These are phyloP conservation scores for Amoeboradix gromovi DNA, from an alignment of 371 early-diverging fungal species.

Conservation along the genomic window DNA sequence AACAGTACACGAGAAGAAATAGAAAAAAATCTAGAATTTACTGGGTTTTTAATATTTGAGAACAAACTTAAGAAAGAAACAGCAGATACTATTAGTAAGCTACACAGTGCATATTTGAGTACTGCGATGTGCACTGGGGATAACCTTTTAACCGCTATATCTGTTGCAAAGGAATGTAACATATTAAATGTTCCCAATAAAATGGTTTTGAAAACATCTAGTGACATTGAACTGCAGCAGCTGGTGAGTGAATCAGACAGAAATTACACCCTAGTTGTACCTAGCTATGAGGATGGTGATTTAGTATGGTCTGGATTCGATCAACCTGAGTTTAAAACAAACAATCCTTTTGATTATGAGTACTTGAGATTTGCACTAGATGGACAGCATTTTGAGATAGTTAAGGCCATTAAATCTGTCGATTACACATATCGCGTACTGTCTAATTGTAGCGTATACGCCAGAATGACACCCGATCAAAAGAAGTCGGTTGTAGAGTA, in stretches of 20 bases:
- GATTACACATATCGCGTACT: neutral
- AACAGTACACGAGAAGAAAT: neutral
- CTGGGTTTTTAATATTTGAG: constrained; percentile 11
- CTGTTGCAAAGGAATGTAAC: constrained; percentile 1
- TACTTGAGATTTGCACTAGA: neutral
- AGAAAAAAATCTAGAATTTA: constrained; percentile 7
- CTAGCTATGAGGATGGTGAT: neutral
- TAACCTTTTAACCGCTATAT: constrained; percentile 8
- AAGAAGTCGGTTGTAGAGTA: constrained; percentile 4
- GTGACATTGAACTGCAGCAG: no score
- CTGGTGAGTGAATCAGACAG: neutral
- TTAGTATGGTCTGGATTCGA: no score
- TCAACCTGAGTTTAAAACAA: no score
- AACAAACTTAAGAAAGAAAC: constrained; percentile 11
- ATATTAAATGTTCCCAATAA: constrained; percentile 1
- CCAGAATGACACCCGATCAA: constrained; percentile 13
- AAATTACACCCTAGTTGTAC: neutral
- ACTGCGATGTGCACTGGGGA: constrained; percentile 15
- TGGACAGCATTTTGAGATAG: neutral
- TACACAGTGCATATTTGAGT: constrained; percentile 8
- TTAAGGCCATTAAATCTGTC: neutral
- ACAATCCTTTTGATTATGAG: neutral
- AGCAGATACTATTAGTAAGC: constrained; percentile 6
- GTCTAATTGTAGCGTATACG: constrained; percentile 9
- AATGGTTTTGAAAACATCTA: neutral